phyloP scores from a whole-genome alignment of 306 rosid species.

The Lathyrus aphaca region DNA sequence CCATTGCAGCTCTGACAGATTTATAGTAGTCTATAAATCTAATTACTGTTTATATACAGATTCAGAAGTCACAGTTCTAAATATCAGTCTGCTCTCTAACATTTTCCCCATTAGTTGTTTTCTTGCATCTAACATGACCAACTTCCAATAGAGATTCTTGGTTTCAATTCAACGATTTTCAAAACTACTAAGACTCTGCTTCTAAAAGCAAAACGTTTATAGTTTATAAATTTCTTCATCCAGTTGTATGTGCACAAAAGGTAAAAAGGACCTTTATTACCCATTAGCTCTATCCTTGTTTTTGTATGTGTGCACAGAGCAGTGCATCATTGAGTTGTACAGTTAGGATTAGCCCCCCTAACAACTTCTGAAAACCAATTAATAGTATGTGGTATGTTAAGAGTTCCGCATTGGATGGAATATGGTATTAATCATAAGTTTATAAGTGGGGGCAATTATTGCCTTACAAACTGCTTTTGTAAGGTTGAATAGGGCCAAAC shows the following conservation, averaged over 20 bases:
- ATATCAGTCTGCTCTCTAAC: background rate
- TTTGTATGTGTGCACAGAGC: background rate
- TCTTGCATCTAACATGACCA: constrained; percentile 11
- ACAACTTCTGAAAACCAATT: constrained; percentile 17
- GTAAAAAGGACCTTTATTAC: background rate
- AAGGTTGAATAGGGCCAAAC: too few relatives aligned
- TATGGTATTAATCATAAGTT: too few relatives aligned
- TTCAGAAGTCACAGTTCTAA: background rate
- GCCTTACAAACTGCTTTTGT: too few relatives aligned
- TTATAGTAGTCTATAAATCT: background rate
- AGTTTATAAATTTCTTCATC: constrained; percentile 4
- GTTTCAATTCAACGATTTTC: constrained; percentile 17
- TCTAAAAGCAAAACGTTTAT: constrained; percentile 12
- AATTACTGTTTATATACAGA: background rate
- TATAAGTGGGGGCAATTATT: too few relatives aligned
- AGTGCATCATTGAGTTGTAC: constrained; percentile 5
- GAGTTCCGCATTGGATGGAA: too few relatives aligned
- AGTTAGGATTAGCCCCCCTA: constrained; percentile 10
- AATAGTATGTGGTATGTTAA: background rate
- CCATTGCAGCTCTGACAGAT: background rate
- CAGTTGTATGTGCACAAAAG: constrained; percentile 13
- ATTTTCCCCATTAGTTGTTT: background rate
- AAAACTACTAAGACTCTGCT: background rate
- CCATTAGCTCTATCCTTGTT: constrained; percentile 5
- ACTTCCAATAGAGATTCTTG: constrained; percentile 13